A percentile compares a stretch with the other conserved stretches of the same genome.
phyloP scores from a whole-genome alignment of 2,329 filamentous ascomycete species.

The Samsoniella hepiali region DNA sequence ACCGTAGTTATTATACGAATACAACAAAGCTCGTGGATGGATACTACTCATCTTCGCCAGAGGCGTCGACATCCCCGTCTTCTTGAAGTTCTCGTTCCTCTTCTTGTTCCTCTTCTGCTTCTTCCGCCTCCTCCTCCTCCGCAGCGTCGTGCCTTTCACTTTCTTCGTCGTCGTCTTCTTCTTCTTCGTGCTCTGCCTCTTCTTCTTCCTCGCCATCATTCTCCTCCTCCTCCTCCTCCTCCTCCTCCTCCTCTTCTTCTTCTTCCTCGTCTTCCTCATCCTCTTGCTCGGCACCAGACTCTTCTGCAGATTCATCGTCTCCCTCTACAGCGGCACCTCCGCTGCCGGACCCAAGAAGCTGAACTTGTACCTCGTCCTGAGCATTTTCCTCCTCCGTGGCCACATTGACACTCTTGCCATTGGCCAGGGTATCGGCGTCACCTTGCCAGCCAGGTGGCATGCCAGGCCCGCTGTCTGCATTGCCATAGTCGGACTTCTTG shows the following conservation, averaged over 20 bases:
- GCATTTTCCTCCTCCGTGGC: constrained; percentile 27
- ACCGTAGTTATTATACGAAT: neutral
- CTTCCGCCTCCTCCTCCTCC: constrained; percentile 3
- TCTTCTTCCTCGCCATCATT: neutral
- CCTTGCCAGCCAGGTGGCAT: constrained; percentile 55
- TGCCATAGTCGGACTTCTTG: constrained; percentile 66
- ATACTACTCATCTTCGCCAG: constrained; percentile 33
- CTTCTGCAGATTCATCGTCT: constrained; percentile 14
- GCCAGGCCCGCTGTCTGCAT: constrained; percentile 62
- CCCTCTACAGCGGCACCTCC: constrained; percentile 25
- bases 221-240: constrained; percentile 27
- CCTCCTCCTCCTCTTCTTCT: neutral
- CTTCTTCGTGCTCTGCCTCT: neutral
- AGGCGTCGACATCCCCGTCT: constrained; percentile 33
- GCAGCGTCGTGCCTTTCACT: neutral
- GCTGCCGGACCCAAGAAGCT: constrained; percentile 26
- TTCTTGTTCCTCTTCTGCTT: neutral
- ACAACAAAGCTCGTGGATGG: neutral
- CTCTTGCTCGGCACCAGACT: neutral
- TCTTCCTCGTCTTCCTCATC: constrained; percentile 9
- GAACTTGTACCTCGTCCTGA: constrained; percentile 34
- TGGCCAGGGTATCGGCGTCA: constrained; percentile 25
- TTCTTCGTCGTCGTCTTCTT: constrained; percentile 5
- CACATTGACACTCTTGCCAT: constrained; percentile 19
- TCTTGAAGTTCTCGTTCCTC: constrained; percentile 1